These are phyloP conservation scores for Davidsoniella australis DNA, from an alignment of 2,329 filamentous ascomycete species.

Conservation along the genomic window DNA sequence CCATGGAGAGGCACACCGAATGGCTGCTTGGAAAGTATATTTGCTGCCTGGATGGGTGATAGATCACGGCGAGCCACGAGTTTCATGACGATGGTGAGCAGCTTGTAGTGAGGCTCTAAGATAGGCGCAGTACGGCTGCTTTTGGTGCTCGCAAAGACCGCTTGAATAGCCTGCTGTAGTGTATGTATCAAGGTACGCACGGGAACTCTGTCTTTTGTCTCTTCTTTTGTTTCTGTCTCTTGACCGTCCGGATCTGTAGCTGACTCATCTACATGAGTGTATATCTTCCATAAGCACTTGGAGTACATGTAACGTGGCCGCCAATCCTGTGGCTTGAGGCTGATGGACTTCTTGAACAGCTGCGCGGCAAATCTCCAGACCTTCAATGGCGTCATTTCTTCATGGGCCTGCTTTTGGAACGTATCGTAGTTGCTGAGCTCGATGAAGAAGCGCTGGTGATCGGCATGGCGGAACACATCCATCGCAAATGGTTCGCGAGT, in stretches of 20 bases:
- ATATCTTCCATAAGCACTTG: conserved; percentile 49
- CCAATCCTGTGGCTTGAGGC: conserved; percentile 37
- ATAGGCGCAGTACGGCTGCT: conserved; percentile 54
- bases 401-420: conserved; percentile 34
- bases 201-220: no score
- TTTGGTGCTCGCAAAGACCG: conserved; percentile 34
- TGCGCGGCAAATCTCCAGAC: conserved; percentile 44
- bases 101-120: conserved; percentile 84
- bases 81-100: conserved; percentile 68
- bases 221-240: no score
- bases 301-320: conserved; percentile 45
- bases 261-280: conserved; percentile 15
- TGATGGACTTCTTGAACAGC: conserved; percentile 39
- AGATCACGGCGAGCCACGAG: conserved; percentile 43
- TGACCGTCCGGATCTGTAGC: no score
- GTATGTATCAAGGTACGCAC: conserved; percentile 24
- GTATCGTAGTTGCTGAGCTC: conserved; percentile 32
- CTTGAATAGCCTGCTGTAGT: conserved; percentile 33
- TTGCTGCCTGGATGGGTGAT: conserved; percentile 29
- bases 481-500: conserved; percentile 45
- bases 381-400: conserved; percentile 41
- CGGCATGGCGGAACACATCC: conserved; percentile 40
- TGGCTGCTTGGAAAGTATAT: conserved; percentile 38
- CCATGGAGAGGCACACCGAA: conserved; percentile 23
- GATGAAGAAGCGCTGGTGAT: conserved; percentile 41